These are phyloP conservation scores for Diophrys sp. DNA, from an alignment of 73 alveolate genomes.

Conservation along the genomic window DNA sequence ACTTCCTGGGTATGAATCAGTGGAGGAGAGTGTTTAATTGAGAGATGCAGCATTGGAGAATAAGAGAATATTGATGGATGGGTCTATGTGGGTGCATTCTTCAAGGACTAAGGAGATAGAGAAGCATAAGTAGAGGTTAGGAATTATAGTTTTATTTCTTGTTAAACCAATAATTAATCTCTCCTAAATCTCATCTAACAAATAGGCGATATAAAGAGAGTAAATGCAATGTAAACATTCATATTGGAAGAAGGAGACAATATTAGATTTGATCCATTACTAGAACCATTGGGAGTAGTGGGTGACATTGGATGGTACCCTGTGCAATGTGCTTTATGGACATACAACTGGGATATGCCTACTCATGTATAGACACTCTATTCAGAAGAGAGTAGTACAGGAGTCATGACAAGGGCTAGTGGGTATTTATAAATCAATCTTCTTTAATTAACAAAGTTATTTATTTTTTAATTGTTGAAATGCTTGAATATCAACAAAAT, in stretches of 20 bases:
- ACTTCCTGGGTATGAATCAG: background rate
- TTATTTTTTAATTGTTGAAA: too few species aligned
- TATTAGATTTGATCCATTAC: background rate
- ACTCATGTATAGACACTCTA: background rate
- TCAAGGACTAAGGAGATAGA: background rate
- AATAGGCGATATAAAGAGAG: background rate
- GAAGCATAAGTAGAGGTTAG: background rate
- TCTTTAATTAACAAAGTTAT: too few species aligned
- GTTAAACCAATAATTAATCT: too few species aligned
- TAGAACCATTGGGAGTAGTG: background rate
- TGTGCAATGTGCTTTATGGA: background rate
- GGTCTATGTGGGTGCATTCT: background rate
- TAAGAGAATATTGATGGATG: background rate
- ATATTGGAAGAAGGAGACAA: background rate
- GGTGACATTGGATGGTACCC: background rate
- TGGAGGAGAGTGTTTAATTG: background rate
- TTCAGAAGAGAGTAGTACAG: background rate
- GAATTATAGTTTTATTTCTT: too few species aligned
- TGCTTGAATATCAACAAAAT: too few species aligned
- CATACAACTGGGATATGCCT: background rate
- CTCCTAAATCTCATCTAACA: too few species aligned
- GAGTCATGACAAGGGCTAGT: too few species aligned
- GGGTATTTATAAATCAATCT: too few species aligned
- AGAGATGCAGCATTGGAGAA: background rate
- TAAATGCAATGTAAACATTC: background rate